These are phyloP conservation scores for Solanum clarkiae DNA, from an alignment of 257 asterid species.

Conservation along the genomic window DNA sequence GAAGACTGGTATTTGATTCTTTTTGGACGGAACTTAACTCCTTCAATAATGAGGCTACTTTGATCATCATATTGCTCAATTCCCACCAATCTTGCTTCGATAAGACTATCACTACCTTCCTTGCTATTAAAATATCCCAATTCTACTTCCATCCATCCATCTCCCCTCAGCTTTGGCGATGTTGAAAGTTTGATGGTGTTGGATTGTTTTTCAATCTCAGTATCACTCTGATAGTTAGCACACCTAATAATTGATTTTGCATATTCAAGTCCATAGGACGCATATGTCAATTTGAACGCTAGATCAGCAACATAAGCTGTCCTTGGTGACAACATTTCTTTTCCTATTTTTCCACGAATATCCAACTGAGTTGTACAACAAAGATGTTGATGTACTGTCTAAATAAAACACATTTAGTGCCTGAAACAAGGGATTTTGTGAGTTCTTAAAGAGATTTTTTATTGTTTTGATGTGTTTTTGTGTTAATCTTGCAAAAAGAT, in stretches of 20 bases:
- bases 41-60: too few species aligned
- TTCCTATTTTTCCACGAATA: constrained; percentile 28
- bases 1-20: neutral
- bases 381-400: constrained; percentile 1
- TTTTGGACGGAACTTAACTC: neutral
- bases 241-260: constrained; percentile 26
- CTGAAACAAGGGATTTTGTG: too few species aligned
- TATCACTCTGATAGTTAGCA: neutral
- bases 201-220: neutral
- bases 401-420: too few species aligned
- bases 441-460: too few species aligned
- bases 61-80: too few species aligned
- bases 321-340: constrained; percentile 20
- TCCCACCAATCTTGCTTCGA: too few species aligned
- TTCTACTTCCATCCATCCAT: too few species aligned
- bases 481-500: too few species aligned
- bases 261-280: constrained; percentile 28
- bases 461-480: too few species aligned
- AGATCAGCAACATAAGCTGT: constrained; percentile 43
- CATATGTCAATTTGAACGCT: constrained; percentile 22
- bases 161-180: constrained; percentile 9
- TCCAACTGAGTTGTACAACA: constrained; percentile 38
- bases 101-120: too few species aligned
- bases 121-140: too few species aligned
- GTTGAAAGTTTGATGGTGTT: neutral